Evolutionary conservation across 495 filamentous ascomycete species (phyloP).

Genomic region (Hyaloscypha finlandica): DNA sequence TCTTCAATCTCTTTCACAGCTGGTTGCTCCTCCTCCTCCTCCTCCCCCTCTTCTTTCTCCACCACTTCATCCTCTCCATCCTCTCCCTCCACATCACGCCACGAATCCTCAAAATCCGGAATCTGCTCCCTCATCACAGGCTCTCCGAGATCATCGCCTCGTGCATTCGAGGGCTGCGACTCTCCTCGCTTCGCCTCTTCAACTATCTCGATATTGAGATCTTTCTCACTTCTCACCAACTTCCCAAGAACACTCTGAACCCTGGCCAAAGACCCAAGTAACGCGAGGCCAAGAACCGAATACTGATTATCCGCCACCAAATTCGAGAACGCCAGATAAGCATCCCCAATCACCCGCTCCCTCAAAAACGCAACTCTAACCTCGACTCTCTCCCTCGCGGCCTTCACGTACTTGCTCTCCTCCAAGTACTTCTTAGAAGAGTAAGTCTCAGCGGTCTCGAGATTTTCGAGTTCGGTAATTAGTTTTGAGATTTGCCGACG

Average conservation of each 20-base stretch:
- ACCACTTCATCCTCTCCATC: conserved; percentile 3
- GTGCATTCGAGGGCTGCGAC: not conserved
- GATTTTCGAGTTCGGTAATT: conserved; percentile 39
- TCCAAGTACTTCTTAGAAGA: not conserved
- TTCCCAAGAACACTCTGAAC: conserved; percentile 47
- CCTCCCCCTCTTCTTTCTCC: no score
- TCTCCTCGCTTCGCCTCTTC: conserved; percentile 19
- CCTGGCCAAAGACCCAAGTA: conserved; percentile 66
- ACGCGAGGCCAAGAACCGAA: conserved; percentile 74
- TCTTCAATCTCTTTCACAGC: no score
- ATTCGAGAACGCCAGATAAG: conserved; percentile 60
- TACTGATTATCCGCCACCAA: conserved; percentile 72
- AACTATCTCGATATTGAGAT: not conserved
- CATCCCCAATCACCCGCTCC: conserved; percentile 28
- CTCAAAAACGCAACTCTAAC: conserved; percentile 27
- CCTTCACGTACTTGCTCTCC: conserved; percentile 15
- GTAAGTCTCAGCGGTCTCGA: conserved; percentile 15
- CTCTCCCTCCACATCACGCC: not conserved
- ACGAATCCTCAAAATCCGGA: not conserved
- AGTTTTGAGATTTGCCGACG: conserved; percentile 62
- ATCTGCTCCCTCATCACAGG: not conserved
- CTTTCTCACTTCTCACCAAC: conserved; percentile 22
- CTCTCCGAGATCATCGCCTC: conserved; percentile 9
- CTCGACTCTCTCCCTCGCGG: conserved; percentile 24
- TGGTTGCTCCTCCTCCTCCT: no score